These are phyloP conservation scores for Yueomyces sp. DNA, from an alignment of 805 yeast species.

Conservation along the genomic window DNA sequence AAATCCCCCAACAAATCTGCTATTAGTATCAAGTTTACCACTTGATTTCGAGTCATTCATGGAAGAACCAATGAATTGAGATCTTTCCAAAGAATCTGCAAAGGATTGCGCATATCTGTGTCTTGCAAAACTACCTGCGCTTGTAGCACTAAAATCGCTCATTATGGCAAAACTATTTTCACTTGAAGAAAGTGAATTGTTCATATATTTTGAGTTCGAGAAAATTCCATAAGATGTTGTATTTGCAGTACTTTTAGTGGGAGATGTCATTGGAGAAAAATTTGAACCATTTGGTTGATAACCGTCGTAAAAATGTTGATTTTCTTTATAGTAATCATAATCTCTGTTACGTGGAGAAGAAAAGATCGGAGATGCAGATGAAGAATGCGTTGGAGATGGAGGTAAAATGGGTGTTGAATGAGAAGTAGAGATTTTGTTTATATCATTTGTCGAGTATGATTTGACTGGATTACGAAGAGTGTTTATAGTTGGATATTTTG, in stretches of 20 bases:
- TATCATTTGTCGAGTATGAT: too few species aligned
- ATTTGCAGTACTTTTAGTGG: not conserved
- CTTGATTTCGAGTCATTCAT: slow-evolving; percentile 2
- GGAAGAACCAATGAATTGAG: slow-evolving; percentile 4
- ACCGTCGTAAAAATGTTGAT: slow-evolving; percentile 9
- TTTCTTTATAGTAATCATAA: slow-evolving; percentile 6
- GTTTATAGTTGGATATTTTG: not conserved
- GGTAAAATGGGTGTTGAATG: not conserved
- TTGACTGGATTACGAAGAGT: too few species aligned
- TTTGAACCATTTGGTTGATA: slow-evolving; percentile 5
- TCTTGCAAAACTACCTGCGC: slow-evolving; percentile 75
- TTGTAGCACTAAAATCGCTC: slow-evolving; percentile 72
- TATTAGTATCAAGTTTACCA: slow-evolving; percentile 12
- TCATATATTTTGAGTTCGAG: slow-evolving; percentile 34
- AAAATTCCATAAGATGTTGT: slow-evolving; percentile 13
- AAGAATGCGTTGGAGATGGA: slow-evolving; percentile 12
- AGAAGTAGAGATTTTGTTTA: too few species aligned
- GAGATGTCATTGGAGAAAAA: not conserved
- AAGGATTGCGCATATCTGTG: slow-evolving; percentile 43
- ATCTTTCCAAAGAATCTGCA: slow-evolving; percentile 17
- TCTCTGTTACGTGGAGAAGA: slow-evolving; percentile 3
- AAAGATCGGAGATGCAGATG: slow-evolving; percentile 15
- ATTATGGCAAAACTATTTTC: slow-evolving; percentile 29
- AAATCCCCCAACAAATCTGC: slow-evolving; percentile 20
- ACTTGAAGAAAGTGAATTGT: slow-evolving; percentile 33